Base-by-base conservation (phyloP, 2,329 filamentous ascomycete species). In the Cladosporium austrohemisphaericum region DNA sequence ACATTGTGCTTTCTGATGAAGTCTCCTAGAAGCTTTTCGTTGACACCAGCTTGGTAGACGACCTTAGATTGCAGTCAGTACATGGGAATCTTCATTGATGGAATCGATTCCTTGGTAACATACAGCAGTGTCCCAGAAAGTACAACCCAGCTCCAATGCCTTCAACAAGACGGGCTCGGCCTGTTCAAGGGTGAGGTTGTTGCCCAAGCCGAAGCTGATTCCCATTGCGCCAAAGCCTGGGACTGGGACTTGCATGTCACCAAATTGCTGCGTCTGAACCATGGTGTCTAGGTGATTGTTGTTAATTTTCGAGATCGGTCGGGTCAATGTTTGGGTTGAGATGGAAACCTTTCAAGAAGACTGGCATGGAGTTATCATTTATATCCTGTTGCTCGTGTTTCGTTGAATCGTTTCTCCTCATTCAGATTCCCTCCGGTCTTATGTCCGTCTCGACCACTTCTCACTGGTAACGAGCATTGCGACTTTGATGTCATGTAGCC, bases 221-320 rank as follows among this genome's bases (percentile, higher is more conserved):
- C 75, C 75, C 74, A 77, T 77, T 9, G 73, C 72, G 16, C 75
- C 74, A 49, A 77, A 76, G 44, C 73, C 74, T 1, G 73, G 73
- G 5, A 47, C 44, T 1, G 50, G 50, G 14, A 52, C 50, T 23
- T 52, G 28, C 23, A 52, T 52, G 29, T 52, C 31, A 3, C 25
- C 43, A 9, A 52, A 49, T n/a, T 40, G 20, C 29, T 35, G 50
- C 9, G 29, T 41, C 10, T 22, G 18, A 8, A 36, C 43, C 50
- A 52, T 52, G 43, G 9, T 43, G 13, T 5, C n/a, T 13, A 10
- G 19, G 4, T 7, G 3, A 35, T 28, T 40, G 22, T 32, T 18
- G 33, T 22, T 19, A 3, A 14, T 2, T 35, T 11, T 8, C n/a
- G 11, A 6, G 25, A 26, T 6, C 11, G 25, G 25, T 26, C 11